These are phyloP conservation scores for Ulota crispa DNA, from an alignment of 225 moss, liverwort and hornwort genomes.

Conservation along the genomic window DNA sequence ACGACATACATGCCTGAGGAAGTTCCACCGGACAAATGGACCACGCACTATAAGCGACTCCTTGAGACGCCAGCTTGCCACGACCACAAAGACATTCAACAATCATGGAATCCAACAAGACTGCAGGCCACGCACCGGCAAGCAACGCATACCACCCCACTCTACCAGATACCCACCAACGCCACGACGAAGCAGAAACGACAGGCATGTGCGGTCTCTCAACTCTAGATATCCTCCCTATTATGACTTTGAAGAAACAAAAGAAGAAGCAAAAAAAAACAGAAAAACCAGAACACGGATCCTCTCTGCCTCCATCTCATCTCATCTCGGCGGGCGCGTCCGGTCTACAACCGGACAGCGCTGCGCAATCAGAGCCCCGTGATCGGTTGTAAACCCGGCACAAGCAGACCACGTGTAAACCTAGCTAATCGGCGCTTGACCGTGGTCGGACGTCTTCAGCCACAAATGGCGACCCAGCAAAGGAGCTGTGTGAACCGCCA, in stretches of 20 bases:
- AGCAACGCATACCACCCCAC: slow-evolving; percentile 11
- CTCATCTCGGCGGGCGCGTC: slow-evolving; percentile 12
- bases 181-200: not conserved
- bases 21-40: not conserved
- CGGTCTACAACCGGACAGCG: slow-evolving; percentile 30
- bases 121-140: not conserved
- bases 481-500: slow-evolving; percentile 80
- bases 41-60: not conserved
- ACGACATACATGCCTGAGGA: not conserved
- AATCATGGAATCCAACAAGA: slow-evolving; percentile 1
- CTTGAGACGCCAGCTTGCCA: not conserved
- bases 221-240: slow-evolving; percentile 38
- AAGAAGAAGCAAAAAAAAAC: not conserved
- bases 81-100: not conserved
- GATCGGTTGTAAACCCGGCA: slow-evolving; percentile 1
- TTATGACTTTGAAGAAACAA: slow-evolving; percentile 15
- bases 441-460: slow-evolving; percentile 94
- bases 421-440: slow-evolving; percentile 70
- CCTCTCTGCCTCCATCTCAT: slow-evolving; percentile 24
- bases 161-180: not conserved
- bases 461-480: slow-evolving; percentile 87
- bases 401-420: not conserved
- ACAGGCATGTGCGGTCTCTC: slow-evolving; percentile 14
- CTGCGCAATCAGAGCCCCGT: slow-evolving; percentile 4
- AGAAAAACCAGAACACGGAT: slow-evolving; percentile 11